Conservation (phyloP, 2,329 filamentous ascomycete species). For the Chaetomiaceae sp. region DNA sequence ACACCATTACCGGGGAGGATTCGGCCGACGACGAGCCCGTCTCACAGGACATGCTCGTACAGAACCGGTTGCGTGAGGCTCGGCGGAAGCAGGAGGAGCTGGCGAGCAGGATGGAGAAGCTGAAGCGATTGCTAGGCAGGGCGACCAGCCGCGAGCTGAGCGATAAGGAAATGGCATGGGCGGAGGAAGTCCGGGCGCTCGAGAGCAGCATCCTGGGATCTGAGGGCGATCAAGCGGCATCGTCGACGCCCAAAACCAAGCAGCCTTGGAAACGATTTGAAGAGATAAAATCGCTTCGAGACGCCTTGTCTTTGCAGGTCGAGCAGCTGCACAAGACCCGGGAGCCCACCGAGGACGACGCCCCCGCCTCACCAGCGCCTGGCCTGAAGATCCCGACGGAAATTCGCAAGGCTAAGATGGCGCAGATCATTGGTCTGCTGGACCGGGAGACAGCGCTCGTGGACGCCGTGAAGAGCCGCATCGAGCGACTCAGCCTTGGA, state of each 20-base stretch:
- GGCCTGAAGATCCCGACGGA: slow-evolving; percentile 52
- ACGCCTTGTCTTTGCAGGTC: slow-evolving; percentile 48
- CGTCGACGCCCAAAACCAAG: slow-evolving; percentile 37
- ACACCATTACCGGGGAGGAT: slow-evolving; percentile 57
- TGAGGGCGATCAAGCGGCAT: slow-evolving; percentile 13
- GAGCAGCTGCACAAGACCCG: slow-evolving; percentile 35
- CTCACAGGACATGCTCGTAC: slow-evolving; percentile 50
- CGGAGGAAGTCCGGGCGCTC: slow-evolving; percentile 36
- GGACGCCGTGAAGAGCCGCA: slow-evolving; percentile 56
- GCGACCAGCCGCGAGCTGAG: slow-evolving; percentile 48
- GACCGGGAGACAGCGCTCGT: slow-evolving; percentile 63
- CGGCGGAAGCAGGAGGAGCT: slow-evolving; percentile 52
- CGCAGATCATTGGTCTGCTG: slow-evolving; percentile 56
- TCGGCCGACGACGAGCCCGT: slow-evolving; percentile 43
- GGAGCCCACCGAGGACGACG: slow-evolving; percentile 24
- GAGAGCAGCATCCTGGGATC: slow-evolving; percentile 37
- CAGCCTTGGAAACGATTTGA: slow-evolving; percentile 52
- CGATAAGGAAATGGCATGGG: slow-evolving; percentile 54
- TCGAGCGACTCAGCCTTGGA: slow-evolving; percentile 49
- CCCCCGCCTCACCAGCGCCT: slow-evolving; percentile 29
- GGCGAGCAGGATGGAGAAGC: slow-evolving; percentile 51
- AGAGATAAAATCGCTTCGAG: slow-evolving; percentile 48
- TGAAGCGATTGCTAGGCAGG: slow-evolving; percentile 47
- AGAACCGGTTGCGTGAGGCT: slow-evolving; percentile 50
- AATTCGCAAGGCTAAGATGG: slow-evolving; percentile 56